Evolutionary conservation across 2,329 filamentous ascomycete genomes (phyloP).

Genomic region (Aspergillus udagawae): DNA sequence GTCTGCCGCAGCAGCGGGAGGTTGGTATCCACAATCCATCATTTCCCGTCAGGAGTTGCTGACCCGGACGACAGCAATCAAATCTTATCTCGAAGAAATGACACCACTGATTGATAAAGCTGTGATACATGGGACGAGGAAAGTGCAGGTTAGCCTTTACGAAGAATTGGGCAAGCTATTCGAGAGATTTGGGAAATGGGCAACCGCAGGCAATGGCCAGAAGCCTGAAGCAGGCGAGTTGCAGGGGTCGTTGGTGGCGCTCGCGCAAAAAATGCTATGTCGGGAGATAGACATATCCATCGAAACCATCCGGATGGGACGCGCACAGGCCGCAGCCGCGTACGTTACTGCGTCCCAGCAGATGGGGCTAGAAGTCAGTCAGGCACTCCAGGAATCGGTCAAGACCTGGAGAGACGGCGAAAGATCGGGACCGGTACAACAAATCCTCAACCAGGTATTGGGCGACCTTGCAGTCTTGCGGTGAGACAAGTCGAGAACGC

Average conservation of each 20-base stretch:
- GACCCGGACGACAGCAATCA: slow-evolving; percentile 27
- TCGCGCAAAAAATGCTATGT: slow-evolving; percentile 29
- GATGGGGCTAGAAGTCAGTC: slow-evolving; percentile 16
- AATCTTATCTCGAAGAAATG: slow-evolving; percentile 26
- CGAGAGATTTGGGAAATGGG: slow-evolving; percentile 24
- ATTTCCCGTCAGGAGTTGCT: slow-evolving; percentile 14
- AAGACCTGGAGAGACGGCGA: slow-evolving; percentile 36
- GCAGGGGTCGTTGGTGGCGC: slow-evolving; percentile 21
- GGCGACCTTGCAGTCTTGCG: slow-evolving; percentile 5
- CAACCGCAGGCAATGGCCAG: slow-evolving; percentile 10
- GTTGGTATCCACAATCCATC: slow-evolving; percentile 16
- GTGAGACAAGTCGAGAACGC: not conserved
- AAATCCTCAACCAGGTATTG: slow-evolving; percentile 31
- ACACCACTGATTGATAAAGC: slow-evolving; percentile 27
- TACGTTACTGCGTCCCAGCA: slow-evolving; percentile 27
- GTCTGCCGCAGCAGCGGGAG: slow-evolving; percentile 17
- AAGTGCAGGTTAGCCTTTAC: slow-evolving; percentile 33
- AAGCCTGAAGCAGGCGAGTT: slow-evolving; percentile 20
- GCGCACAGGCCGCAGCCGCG: slow-evolving; percentile 32
- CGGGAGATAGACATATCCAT: slow-evolving; percentile 32
- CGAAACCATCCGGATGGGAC: slow-evolving; percentile 35
- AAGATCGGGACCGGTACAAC: slow-evolving; percentile 36
- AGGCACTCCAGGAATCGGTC: slow-evolving; percentile 20
- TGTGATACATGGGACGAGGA: slow-evolving; percentile 29
- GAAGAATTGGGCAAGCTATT: slow-evolving; percentile 32